Base-by-base conservation (phyloP, 257 asterid species). In the Ballota nigra region DNA sequence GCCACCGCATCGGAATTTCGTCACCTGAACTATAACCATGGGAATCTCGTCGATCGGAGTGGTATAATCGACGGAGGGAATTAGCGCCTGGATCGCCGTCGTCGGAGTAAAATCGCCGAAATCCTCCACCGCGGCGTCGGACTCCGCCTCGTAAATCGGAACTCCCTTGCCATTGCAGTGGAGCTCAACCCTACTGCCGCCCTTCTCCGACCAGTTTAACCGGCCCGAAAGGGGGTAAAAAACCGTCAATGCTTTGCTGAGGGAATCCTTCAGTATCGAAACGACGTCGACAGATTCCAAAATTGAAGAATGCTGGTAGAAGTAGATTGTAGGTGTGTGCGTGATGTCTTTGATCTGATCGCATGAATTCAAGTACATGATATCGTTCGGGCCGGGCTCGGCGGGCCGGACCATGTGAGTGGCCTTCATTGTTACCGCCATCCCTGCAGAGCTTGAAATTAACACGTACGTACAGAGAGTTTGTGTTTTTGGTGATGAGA, bases 181-280 rank as follows among this genome's bases (percentile, higher is more conserved):
- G 58, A 90, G 88, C 76, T 84, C 87, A 0, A 88, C 86, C 8
- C 95, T 77, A 40, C 90, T 81, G 24, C 83, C 89, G 3, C 80
- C 88, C 16, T 71, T 80, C 28, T 49, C 47, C 7, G 81, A 69
- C 87, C 87, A 80, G 43, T 16, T 38, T 4, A 88, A 70, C 10
- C 97, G 82, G 1, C 97, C 92, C 1, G 92, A 91, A 0, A 90
- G 72, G 0, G 95, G 97, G 77, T 90, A 85, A 22, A 86, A 90
- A 4, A 51, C 68, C 0, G 79, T 84, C 15, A 88, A 71, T 0
- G 81, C 89, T 12, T 75, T 83, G 80, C 88, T 64, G 51, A 90
- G 79, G 0, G 95, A 77, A 2, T 73, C 71, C 24, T 77, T 83
- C 9, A 86, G 78, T 1, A 66, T 31, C 0, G 61, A 22, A 16